Base-by-base conservation (phyloP, 176 grass and related monocot genomes). In the Phragmites australis region DNA sequence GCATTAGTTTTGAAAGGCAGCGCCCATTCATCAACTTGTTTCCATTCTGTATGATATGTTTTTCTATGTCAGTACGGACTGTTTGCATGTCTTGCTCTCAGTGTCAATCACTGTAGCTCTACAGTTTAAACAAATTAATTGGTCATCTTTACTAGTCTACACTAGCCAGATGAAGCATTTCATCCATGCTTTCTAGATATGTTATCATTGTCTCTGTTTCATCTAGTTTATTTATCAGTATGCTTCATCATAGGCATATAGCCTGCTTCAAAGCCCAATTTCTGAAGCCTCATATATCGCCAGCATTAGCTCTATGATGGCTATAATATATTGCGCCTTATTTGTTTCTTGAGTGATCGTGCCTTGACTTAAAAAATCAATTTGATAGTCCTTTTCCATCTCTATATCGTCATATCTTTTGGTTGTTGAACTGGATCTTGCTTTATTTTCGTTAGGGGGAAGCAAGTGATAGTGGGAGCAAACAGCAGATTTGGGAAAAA, bases 401-500 rank as follows among this genome's bases (percentile, higher is more conserved):
- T 74, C 55, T 64, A 69, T 60, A 80, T 34, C 49, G 61, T 65
- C 65, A 44, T 56, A 55, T 89, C 49, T 64, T 39, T 83, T 81
- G 71, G 75, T 83, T 72, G 74, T 89, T 89, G 41, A 78, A 62
- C 58, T 85, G 70, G 70, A 85, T 87, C 59, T 55, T 79, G 29
- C 78, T 85, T 77, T 79, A 60, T 84, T 78, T 82, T 91, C 75
- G 47, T 67, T 75, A 99, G 97, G 97, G 90, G 79, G 97, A 93
- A 79, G 79, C 90, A 81, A 93, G 90, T 46, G 90, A 96, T 78
- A 86, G 87, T 88, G 97, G 93, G 19, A 76, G 82, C 61, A 87
- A 91, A 67, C 92, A 95, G 43, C 97, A 99, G 81, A 78, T 99
- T 67, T 99, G 97, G 93, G 97, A 96, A 72, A 99, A 95, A 74